Evolutionary conservation across 1,284 basidiomycete genomes (phyloP), one percentile per base, ranked within the genome.

Genomic region (Cystobasidium pallidum): DNA sequence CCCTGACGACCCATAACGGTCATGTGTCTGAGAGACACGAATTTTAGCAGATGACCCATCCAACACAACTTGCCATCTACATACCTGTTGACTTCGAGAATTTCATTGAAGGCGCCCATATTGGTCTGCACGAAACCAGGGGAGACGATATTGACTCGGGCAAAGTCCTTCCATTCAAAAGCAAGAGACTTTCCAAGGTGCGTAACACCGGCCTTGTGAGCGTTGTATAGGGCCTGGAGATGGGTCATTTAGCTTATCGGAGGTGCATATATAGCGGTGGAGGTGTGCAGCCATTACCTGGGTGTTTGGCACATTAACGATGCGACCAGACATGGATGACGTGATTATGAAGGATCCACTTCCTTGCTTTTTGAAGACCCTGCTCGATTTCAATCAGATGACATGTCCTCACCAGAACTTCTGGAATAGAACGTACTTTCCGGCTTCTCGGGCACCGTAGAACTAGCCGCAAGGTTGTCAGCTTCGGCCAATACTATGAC

Each of bases 131-230:
- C 76, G 76, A 78, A 80, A 3, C 80, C 80, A 1, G 80, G 80
- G 10, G 78, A 78, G 72, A 81, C 76, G 28, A 77, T 78, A 77
- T 81, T 81, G 74, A 79, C 77, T 1, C 80, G 76, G 1, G 80
- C 80, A 73, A 80, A 79, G 21, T 78, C 68, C 45, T 76, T 74
- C 80, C 80, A 81, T 58, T 81, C 80, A 11, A 79, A 78, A 2
- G 79, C 80, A 61, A 81, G 75, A 21, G 75, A 78, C 57, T 75
- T 76, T 26, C 78, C 79, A 10, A 81, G 74, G 36, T 80, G 79
- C 64, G 73, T 76, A 47, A 80, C 79, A 11, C 77, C 80, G 7
- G 80, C 72, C 51, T 75, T 74, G 74, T 76, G 76, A 13, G 76
- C 76, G 52, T 81, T 81, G 75, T 81, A 80, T 0, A 77, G 76